Evolutionary conservation across 495 filamentous ascomycete genomes (phyloP), one percentile per base, ranked within the genome.

Genomic region (Annulohypoxylon bovei): DNA sequence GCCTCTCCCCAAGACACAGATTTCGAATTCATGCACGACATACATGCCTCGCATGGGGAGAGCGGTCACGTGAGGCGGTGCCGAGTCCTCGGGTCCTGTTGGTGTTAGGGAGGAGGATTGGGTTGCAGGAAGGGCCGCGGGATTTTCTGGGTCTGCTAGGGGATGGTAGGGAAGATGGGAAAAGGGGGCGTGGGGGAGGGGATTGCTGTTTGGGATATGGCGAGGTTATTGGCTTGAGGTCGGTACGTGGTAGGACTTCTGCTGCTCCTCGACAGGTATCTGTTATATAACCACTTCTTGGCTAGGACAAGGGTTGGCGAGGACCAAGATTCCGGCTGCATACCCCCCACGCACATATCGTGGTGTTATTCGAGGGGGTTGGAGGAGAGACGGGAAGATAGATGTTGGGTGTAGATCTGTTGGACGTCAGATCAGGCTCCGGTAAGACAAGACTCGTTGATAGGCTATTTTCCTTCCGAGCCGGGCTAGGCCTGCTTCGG

Each of bases 11-110:
- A 53, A 57, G 62, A 47, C 62, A 39, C 40, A 27, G 9, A 27
- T 0, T 4, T 46, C 12, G 39, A 46, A 35, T 54, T 56, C 39
- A 66, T 79, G 78, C 78, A 78, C 75, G 73, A 79, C 78, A 78
- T 80, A 76, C 54, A 58, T 78, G 74, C 77, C 63, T 75, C 74
- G 78, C 79, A 81, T 78, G 54, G 58, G 55, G 14, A 18, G 14
- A 11, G 14, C 3, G 27, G 62, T 80, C 79, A 80, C 78, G 79
- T 81, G 79, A 58, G 16, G 20, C 4, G 3, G 37, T 9, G 9
- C 63, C 63, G 53, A 40, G 53, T 18, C 7, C 42, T 52, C 33
- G 53, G 53, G 39, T 56, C 46, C 5, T 16, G 23, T 35, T 22
- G 33, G 1, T 30, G 35, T 40, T 12, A n/a, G 20, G 47, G 16